phyloP scores from a whole-genome alignment of 805 yeast species.

The Yarrowia bubula region DNA sequence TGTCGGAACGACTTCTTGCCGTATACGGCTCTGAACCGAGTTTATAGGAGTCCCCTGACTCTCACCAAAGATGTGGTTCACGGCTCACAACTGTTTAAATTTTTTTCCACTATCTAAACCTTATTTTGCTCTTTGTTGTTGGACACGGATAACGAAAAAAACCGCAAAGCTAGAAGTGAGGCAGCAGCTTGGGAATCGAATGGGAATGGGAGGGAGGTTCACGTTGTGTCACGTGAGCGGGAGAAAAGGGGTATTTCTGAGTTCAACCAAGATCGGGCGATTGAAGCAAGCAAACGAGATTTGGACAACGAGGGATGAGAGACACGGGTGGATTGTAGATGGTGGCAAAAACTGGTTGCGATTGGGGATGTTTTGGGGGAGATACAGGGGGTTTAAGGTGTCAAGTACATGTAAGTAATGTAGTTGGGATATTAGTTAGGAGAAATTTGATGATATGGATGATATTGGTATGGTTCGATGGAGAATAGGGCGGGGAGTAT shows the following conservation, averaged over 20 bases:
- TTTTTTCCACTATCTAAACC: conserved; percentile 10
- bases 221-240: conserved; percentile 7
- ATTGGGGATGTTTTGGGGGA: too few species aligned
- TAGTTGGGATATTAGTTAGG: background rate
- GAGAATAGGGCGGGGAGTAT: too few species aligned
- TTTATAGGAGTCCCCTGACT: too few species aligned
- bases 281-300: background rate
- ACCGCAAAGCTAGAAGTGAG: conserved; percentile 2
- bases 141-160: background rate
- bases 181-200: background rate
- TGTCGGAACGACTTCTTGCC: too few species aligned
- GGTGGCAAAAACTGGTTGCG: too few species aligned
- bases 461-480: background rate
- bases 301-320: background rate
- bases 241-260: background rate
- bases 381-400: too few species aligned
- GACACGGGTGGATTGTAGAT: too few species aligned
- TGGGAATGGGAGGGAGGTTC: background rate
- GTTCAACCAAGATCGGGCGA: background rate
- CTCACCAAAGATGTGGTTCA: too few species aligned
- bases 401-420: too few species aligned
- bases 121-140: background rate
- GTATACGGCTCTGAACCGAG: too few species aligned
- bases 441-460: background rate
- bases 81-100: too few species aligned